Evolutionary conservation across 768 basidiomycete species (phyloP), one percentile per base, ranked within the genome.

Genomic region (Psilocybe sp.): DNA sequence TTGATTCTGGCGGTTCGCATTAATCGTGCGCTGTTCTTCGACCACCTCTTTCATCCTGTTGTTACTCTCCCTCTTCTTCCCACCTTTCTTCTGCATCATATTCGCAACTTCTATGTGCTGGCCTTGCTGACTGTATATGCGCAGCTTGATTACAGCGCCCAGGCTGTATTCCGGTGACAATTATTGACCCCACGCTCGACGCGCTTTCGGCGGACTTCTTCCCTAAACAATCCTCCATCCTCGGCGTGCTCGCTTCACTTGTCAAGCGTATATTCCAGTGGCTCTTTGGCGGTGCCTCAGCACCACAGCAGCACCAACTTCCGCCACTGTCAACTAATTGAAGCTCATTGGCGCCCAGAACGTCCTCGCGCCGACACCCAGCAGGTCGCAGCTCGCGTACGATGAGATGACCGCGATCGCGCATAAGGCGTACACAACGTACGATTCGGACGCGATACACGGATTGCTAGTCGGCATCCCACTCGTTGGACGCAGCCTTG

Each of bases 401-500:
- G 57, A 58, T 33, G 52, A 58, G 10, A 62, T 73, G 62, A 68
- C 70, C 36, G 38, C 57, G 11, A 61, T 71, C 12, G 70, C 69
- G 8, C 67, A 69, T 53, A 59, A 56, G n/a, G 76, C 73, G 2
- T 78, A 73, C 53, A 62, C 70, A 0, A 71, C 75, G 1, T 89
- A 88, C 45, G 76, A 87, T 44, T 73, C 79, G 1, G 67, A 77
- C 12, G 73, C 76, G 51, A 86, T 87, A 81, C 75, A 82, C 49
- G 86, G 86, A 5, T 67, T 87, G 4, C 85, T 87, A 0, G 60
- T 89, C 1, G 83, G 84, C 1, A 78, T 87, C 10, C 85, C 89
- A 60, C 64, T 89, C 32, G 73, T 80, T 1, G 85, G 84, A 1
- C 67, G 75, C 40, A 68, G 81, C 37, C 72, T 86, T 34, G 82